Evolutionary conservation across 169 alveolate genomes (phyloP).

Genomic region (Eimeria necatrix): DNA sequence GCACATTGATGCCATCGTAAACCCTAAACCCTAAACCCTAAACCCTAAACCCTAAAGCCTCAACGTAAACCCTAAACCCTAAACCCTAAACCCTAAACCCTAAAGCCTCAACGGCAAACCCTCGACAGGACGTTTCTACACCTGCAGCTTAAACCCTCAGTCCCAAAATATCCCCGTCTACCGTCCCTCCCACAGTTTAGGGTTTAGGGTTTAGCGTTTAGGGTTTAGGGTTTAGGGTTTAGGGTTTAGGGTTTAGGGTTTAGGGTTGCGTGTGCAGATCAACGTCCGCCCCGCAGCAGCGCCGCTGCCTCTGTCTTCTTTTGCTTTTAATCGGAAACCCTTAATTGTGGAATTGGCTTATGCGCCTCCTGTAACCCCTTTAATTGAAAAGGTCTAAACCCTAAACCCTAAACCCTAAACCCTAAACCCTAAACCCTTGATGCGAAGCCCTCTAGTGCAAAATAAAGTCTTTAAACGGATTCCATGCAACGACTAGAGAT

Average conservation of each 20-base stretch:
- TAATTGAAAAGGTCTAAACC: neutral
- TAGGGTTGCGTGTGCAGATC: neutral
- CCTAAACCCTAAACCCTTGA: neutral
- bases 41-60: neutral
- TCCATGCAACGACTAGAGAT: too few relatives aligned
- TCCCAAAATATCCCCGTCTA: too few relatives aligned
- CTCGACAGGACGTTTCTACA: too few relatives aligned
- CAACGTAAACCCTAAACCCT: neutral
- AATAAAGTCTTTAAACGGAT: too few relatives aligned
- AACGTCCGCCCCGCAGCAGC: neutral
- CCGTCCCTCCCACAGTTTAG: too few relatives aligned
- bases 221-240: conserved; percentile 58
- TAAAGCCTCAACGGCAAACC: too few relatives aligned
- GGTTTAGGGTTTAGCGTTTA: neutral
- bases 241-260: neutral
- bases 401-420: neutral
- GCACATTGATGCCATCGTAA: neutral
- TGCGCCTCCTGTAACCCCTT: conserved; percentile 17
- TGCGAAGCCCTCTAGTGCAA: too few relatives aligned
- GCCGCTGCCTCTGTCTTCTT: neutral
- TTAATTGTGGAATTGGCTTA: conserved; percentile 2
- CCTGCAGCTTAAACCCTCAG: too few relatives aligned
- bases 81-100: neutral
- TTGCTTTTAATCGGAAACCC: neutral
- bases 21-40: neutral